Conservation (phyloP, 495 filamentous ascomycete genomes). For the Lasiosphaeria ovina region DNA sequence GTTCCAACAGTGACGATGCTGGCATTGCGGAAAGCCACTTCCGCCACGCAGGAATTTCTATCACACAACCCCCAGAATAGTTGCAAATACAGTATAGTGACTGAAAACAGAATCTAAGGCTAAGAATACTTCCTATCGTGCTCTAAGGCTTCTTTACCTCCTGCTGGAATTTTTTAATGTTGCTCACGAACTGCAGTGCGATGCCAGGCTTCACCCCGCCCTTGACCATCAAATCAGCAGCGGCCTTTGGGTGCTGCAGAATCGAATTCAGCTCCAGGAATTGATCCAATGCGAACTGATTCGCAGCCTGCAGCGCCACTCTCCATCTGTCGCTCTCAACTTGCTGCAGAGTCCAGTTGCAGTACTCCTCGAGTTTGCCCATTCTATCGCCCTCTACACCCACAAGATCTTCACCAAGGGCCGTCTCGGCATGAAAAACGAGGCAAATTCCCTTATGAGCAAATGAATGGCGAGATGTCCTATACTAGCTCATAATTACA, state of each 20-base stretch:
- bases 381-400: conserved; percentile 9
- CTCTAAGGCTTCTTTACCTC: conserved; percentile 8
- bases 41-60: background rate
- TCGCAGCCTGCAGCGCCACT: conserved; percentile 3
- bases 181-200: conserved; percentile 12
- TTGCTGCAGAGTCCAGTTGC: conserved; percentile 4
- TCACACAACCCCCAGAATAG: background rate
- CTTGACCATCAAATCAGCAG: conserved; percentile 12
- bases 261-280: conserved; percentile 15
- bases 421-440: conserved; percentile 1
- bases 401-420: conserved; percentile 6
- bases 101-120: background rate
- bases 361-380: conserved; percentile 14
- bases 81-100: background rate
- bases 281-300: conserved; percentile 6
- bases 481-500: too few species aligned
- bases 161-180: conserved; percentile 12
- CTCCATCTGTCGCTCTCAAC: conserved; percentile 6
- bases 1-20: too few species aligned
- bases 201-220: conserved; percentile 12
- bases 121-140: background rate
- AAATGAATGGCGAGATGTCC: too few species aligned
- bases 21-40: conserved; percentile 1
- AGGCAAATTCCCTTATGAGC: too few species aligned
- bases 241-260: conserved; percentile 5